Percentiles rank a stretch among this genome's conserved stretches.
Evolutionary conservation across 2,329 filamentous ascomycete species (phyloP).

Genomic region (Ceratocystis eucalypticola): DNA sequence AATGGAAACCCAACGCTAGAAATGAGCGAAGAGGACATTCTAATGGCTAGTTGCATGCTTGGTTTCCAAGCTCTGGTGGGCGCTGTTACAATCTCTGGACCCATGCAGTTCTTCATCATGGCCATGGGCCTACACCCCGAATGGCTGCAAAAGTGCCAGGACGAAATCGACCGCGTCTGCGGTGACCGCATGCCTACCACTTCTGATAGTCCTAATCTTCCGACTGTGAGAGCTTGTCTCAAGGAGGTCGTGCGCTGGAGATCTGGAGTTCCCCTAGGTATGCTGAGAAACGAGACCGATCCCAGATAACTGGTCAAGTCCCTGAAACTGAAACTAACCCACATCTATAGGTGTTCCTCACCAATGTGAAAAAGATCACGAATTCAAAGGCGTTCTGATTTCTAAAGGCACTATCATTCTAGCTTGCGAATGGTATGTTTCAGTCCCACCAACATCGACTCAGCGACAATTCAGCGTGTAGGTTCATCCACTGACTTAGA

Average conservation of each 20-base stretch:
- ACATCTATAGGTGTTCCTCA: constrained; percentile 31
- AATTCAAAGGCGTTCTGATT: constrained; percentile 35
- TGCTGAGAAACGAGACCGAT: constrained; percentile 19
- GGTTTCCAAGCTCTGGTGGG: constrained; percentile 40
- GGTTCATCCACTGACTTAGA: not conserved
- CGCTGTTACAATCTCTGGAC: constrained; percentile 37
- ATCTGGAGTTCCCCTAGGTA: constrained; percentile 40
- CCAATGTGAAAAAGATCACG: constrained; percentile 35
- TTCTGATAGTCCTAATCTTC: constrained; percentile 36
- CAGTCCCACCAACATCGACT: not conserved
- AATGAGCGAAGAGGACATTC: constrained; percentile 32
- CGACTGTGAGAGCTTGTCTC: constrained; percentile 40
- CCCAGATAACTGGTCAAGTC: not conserved
- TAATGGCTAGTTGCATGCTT: constrained; percentile 38
- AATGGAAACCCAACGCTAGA: constrained; percentile 30
- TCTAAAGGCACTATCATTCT: constrained; percentile 36
- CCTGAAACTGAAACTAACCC: not conserved
- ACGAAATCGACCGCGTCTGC: constrained; percentile 43
- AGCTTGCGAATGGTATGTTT: constrained; percentile 36
- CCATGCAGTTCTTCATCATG: constrained; percentile 39
- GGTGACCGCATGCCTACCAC: constrained; percentile 40
- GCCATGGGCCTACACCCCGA: constrained; percentile 39
- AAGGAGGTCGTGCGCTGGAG: constrained; percentile 48
- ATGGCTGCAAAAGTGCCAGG: constrained; percentile 40
- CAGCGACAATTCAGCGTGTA: not conserved